Percentiles rank a stretch among this genome's conserved stretches.
phyloP scores from a whole-genome alignment of 208 protist species.

The Trypanosomatidae sp. region DNA sequence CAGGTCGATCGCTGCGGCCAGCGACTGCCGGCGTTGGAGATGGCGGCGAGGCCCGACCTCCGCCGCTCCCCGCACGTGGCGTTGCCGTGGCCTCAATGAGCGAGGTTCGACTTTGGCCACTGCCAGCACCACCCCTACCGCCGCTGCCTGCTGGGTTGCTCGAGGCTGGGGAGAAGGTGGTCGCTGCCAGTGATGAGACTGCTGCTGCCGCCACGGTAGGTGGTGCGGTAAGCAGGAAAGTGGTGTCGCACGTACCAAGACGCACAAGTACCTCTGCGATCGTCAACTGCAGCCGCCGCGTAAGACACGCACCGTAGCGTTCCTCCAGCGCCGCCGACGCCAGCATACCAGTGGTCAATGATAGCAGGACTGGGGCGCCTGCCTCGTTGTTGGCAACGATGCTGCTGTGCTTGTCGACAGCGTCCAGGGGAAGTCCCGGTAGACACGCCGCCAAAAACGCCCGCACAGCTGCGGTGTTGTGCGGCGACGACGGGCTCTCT shows the following conservation, averaged over 20 bases:
- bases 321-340: conserved; percentile 33
- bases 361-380: neutral
- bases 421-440: conserved; percentile 16
- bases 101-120: neutral
- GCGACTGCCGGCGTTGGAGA: neutral
- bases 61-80: neutral
- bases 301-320: conserved; percentile 48
- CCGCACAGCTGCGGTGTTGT: conserved; percentile 28
- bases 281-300: conserved; percentile 51
- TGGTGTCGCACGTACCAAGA: conserved; percentile 45
- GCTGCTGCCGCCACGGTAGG: conserved; percentile 26
- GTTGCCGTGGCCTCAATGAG: neutral
- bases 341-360: conserved; percentile 28
- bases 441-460: conserved; percentile 28
- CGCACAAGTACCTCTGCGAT: conserved; percentile 62
- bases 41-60: neutral
- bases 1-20: conserved; percentile 13
- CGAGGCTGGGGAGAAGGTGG: neutral
- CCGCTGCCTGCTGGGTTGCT: neutral
- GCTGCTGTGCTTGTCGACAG: conserved; percentile 3
- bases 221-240: conserved; percentile 20
- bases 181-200: neutral
- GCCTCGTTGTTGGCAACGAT: conserved; percentile 1
- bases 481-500: conserved; percentile 20
- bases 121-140: neutral